Percentiles rank a stretch among this genome's conserved stretches.
Conservation (phyloP, 2,329 filamentous ascomycete species). For the Colletotrichum cordylinicola region DNA sequence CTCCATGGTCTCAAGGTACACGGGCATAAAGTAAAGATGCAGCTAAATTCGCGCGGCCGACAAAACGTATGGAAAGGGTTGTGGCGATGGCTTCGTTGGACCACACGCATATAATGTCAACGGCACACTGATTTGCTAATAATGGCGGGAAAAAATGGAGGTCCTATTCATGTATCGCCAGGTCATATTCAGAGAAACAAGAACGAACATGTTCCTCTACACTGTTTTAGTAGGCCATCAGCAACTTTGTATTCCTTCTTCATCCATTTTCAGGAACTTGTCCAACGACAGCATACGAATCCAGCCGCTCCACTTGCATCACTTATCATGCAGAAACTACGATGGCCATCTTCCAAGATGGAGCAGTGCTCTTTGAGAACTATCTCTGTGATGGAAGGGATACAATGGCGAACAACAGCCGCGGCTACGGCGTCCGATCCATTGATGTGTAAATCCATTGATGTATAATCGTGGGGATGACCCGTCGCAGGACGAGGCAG, state of each 20-base stretch:
- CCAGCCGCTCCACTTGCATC: neutral
- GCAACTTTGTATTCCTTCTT: neutral
- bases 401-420: neutral
- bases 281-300: neutral
- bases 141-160: neutral
- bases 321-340: neutral
- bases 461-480: neutral
- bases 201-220: neutral
- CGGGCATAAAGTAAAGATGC: neutral
- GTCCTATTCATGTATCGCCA: neutral
- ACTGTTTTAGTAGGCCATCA: neutral
- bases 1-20: neutral
- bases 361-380: neutral
- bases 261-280: neutral
- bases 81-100: neutral
- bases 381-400: neutral
- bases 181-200: neutral
- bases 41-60: neutral
- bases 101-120: neutral
- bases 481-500: neutral
- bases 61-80: neutral
- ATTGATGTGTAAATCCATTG: neutral
- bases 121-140: accelerated
- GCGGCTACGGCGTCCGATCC: neutral
- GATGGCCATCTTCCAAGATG: neutral